These are phyloP conservation scores for Aspergillus egyptiacus DNA, from an alignment of 495 filamentous ascomycete genomes.

Conservation along the genomic window DNA sequence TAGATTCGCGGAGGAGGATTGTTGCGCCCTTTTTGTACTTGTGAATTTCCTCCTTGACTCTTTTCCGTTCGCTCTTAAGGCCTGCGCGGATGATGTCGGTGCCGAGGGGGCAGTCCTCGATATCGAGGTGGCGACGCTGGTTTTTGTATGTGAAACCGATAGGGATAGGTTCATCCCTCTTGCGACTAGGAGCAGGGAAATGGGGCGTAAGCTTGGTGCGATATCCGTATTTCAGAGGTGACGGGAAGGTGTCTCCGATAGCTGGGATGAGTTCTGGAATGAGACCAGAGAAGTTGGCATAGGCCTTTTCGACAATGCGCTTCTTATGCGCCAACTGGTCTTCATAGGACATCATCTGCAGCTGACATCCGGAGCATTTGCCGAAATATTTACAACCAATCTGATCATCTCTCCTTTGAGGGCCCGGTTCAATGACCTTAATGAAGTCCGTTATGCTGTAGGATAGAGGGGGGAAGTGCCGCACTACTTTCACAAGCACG, in stretches of 20 bases:
- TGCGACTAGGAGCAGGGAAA: conserved; percentile 66
- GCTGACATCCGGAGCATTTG: conserved; percentile 86
- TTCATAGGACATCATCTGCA: conserved; percentile 91
- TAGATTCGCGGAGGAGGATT: conserved; percentile 80
- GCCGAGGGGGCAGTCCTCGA: conserved; percentile 95
- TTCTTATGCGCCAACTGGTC: conserved; percentile 82
- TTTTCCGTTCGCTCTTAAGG: conserved; percentile 63
- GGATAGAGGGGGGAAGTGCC: conserved; percentile 50
- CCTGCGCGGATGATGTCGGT: conserved; percentile 77
- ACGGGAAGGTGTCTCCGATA: conserved; percentile 79
- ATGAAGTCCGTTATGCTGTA: conserved; percentile 78
- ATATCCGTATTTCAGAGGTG: conserved; percentile 85
- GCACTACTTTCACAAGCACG: conserved; percentile 71
- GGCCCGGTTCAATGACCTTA: conserved; percentile 65
- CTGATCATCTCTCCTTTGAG: conserved; percentile 66
- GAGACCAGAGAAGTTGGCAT: conserved; percentile 79
- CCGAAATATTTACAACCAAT: conserved; percentile 81
- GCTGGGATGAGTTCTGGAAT: conserved; percentile 67
- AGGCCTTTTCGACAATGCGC: conserved; percentile 84
- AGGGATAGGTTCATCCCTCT: conserved; percentile 38
- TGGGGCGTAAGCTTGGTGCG: conserved; percentile 95
- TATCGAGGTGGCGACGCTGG: conserved; percentile 67
- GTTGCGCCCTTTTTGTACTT: conserved; percentile 80
- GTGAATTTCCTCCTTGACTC: conserved; percentile 60
- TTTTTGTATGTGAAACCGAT: conserved; percentile 91